phyloP scores from a whole-genome alignment of 176 grass and related monocot species.

The Elaeis guineensis region DNA sequence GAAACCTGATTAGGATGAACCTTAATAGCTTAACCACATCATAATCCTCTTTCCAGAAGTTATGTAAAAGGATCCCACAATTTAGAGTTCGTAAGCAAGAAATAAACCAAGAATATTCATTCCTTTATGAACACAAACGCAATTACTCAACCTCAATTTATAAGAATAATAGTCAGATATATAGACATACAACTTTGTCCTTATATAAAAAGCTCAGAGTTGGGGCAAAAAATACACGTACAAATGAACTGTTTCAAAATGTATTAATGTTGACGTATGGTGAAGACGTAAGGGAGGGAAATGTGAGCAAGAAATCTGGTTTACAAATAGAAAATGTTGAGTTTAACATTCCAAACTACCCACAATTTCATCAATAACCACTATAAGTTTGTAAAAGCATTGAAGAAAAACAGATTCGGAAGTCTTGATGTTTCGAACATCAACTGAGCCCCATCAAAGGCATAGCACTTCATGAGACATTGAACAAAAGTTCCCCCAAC shows the following conservation, averaged over 20 bases:
- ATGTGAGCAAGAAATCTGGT: not conserved
- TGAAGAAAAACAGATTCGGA: not conserved
- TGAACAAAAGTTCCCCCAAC: too few species aligned
- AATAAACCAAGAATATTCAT: too few species aligned
- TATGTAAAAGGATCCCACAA: not conserved
- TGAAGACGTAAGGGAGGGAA: not conserved
- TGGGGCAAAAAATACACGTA: too few species aligned
- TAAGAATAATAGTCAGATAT: too few species aligned
- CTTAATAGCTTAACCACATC: not conserved
- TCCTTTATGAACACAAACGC: too few species aligned
- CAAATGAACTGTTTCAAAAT: too few species aligned
- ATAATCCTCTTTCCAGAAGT: not conserved
- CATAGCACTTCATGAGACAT: too few species aligned
- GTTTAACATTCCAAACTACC: not conserved
- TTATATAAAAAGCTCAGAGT: too few species aligned
- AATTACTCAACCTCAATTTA: too few species aligned
- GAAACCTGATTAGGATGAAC: constrained; percentile 50
- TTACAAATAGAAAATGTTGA: not conserved
- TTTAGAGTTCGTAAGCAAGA: too few species aligned
- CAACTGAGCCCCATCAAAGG: not conserved
- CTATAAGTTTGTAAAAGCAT: not conserved
- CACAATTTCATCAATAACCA: constrained; percentile 1
- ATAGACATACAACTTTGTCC: too few species aligned
- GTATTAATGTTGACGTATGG: too few species aligned
- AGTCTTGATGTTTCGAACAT: not conserved